Evolutionary conservation across 169 alveolate species (phyloP).

Genomic region (Cyclospora cayetanensis): DNA sequence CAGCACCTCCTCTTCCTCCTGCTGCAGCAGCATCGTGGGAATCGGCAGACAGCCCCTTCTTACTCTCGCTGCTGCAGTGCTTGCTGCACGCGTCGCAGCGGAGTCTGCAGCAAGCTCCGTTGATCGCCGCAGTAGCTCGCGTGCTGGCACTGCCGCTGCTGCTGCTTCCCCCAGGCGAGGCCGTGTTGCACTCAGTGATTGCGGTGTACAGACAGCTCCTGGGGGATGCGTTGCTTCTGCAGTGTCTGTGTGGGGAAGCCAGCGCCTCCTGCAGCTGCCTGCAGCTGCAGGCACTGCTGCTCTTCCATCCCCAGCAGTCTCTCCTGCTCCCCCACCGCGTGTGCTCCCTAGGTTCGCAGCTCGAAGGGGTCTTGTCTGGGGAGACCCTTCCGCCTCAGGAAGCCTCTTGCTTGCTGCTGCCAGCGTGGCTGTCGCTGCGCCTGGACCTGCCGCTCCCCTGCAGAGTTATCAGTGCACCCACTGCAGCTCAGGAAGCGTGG

Average conservation of each 20-base stretch:
- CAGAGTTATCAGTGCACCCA: not conserved
- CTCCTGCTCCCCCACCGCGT: conserved; percentile 48
- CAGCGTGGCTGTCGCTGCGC: conserved; percentile 46
- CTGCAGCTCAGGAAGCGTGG: conserved; percentile 65
- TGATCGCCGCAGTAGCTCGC: conserved; percentile 34
- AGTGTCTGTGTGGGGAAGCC: not conserved
- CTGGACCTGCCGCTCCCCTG: conserved; percentile 34
- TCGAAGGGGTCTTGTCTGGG: conserved; percentile 5
- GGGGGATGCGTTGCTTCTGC: conserved; percentile 36
- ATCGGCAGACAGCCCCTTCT: not conserved
- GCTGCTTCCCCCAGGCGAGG: conserved; percentile 36
- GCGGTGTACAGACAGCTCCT: conserved; percentile 44
- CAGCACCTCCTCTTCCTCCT: not conserved
- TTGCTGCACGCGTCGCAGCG: conserved; percentile 20
- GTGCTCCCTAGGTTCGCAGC: conserved; percentile 12
- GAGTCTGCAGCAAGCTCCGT: conserved; percentile 7
- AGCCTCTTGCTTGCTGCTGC: conserved; percentile 3
- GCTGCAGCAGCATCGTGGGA: conserved; percentile 10
- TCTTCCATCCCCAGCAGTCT: conserved; percentile 63
- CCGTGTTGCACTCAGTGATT: conserved; percentile 7
- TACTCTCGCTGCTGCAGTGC: conserved; percentile 37
- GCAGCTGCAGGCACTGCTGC: conserved; percentile 33
- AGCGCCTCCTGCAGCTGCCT: not conserved
- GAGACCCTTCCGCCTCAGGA: conserved; percentile 17
- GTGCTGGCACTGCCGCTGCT: conserved; percentile 52